These are phyloP conservation scores for Geum urbanum DNA, from an alignment of 306 rosid genomes.

Conservation along the genomic window DNA sequence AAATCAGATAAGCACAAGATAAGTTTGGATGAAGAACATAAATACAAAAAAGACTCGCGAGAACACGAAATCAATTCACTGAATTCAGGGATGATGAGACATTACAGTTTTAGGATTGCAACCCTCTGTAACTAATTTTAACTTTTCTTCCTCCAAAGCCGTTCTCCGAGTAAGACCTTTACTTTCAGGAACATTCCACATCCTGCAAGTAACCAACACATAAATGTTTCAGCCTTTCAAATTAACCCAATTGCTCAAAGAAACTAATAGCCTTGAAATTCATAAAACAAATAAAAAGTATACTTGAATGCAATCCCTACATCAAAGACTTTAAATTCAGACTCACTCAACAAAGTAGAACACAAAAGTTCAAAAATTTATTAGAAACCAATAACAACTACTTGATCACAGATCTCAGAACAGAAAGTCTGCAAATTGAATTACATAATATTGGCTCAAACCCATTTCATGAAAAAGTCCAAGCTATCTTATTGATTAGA, in stretches of 20 bases:
- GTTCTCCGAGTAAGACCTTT: conserved; percentile 51
- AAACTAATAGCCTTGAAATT: background rate
- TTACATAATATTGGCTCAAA: background rate
- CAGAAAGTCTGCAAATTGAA: background rate
- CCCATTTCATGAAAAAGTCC: conserved; percentile 3
- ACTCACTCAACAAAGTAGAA: background rate
- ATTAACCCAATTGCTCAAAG: no score
- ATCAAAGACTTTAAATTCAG: conserved; percentile 4
- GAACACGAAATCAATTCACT: background rate
- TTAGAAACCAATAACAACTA: conserved; percentile 1
- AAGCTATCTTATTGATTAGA: background rate
- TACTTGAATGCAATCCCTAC: conserved; percentile 12
- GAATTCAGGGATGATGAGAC: conserved; percentile 7
- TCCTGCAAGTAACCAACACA: conserved; percentile 38
- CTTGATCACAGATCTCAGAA: conserved; percentile 15
- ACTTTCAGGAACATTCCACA: conserved; percentile 81
- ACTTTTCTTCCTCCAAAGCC: conserved; percentile 52
- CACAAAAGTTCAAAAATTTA: conserved; percentile 10
- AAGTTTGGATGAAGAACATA: conserved; percentile 15
- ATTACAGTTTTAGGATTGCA: conserved; percentile 70
- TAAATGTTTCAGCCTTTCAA: conserved; percentile 15
- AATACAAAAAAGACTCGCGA: background rate
- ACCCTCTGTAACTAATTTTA: conserved; percentile 68
- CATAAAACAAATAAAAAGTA: background rate
- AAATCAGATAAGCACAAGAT: conserved; percentile 25